Conservation (phyloP, 306 rosid genomes). For the Purshia tridentata region DNA sequence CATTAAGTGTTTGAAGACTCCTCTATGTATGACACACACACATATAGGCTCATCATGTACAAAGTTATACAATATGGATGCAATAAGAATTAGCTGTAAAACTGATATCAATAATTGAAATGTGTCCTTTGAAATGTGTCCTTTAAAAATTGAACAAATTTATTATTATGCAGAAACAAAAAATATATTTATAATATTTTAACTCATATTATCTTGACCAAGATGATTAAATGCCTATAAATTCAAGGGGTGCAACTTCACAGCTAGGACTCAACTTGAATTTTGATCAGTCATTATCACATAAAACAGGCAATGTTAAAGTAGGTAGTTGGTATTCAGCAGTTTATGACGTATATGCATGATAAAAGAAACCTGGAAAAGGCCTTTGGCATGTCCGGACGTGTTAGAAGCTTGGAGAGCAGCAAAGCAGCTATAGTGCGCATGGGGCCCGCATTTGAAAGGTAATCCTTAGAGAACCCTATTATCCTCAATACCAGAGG, state of each 20-base stretch:
- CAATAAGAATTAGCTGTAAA: not conserved
- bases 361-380: slow-evolving; percentile 52
- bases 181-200: not conserved
- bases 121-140: too few species aligned
- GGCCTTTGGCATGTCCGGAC: slow-evolving; percentile 96
- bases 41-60: too few species aligned
- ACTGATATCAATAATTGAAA: not conserved
- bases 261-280: slow-evolving; percentile 6
- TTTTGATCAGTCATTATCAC: slow-evolving; percentile 9
- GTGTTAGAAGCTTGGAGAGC: slow-evolving; percentile 83
- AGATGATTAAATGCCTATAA: not conserved
- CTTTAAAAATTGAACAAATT: not conserved
- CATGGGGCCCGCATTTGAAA: slow-evolving; percentile 87
- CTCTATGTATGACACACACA: not conserved
- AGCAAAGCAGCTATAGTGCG: slow-evolving; percentile 82
- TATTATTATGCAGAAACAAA: not conserved
- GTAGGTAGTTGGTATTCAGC: not conserved
- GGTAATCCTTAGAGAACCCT: slow-evolving; percentile 82
- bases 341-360: slow-evolving; percentile 13
- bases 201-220: not conserved
- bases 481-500: slow-evolving; percentile 82
- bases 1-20: not conserved
- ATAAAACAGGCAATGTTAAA: slow-evolving; percentile 1
- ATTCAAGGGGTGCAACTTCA: not conserved
- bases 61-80: too few species aligned